These are phyloP conservation scores for Whalleya microplaca DNA, from an alignment of 2,329 filamentous ascomycete genomes.

Conservation along the genomic window DNA sequence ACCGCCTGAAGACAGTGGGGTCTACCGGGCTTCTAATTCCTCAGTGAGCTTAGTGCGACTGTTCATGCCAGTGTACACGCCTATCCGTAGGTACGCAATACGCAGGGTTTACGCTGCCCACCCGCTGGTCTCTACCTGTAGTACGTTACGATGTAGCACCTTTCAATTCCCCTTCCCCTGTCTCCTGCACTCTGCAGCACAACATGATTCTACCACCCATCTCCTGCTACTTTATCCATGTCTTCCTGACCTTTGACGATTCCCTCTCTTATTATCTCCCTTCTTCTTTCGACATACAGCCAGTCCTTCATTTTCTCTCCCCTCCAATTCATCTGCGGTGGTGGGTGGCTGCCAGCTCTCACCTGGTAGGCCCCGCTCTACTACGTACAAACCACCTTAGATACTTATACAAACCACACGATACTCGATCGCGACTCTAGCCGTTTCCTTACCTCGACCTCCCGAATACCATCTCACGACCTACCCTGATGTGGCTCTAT, in stretches of 20 bases:
- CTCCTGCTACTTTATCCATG: constrained; percentile 14
- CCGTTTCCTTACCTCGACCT: constrained; percentile 27
- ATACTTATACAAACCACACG: constrained; percentile 13
- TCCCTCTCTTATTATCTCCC: constrained; percentile 26
- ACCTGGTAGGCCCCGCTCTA: constrained; percentile 31
- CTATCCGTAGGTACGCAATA: constrained; percentile 20
- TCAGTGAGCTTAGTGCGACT: constrained; percentile 21
- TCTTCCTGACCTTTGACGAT: constrained; percentile 19
- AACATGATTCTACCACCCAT: constrained; percentile 34
- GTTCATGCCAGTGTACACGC: constrained; percentile 17
- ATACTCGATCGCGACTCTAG: constrained; percentile 17
- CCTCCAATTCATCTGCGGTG: constrained; percentile 27
- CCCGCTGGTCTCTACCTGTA: constrained; percentile 12
- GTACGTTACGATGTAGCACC: neutral
- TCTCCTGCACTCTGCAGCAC: constrained; percentile 31
- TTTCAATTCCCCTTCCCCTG: constrained; percentile 13
- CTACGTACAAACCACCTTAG: constrained; percentile 5
- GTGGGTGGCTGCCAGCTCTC: constrained; percentile 32
- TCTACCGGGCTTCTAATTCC: constrained; percentile 11
- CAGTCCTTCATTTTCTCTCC: constrained; percentile 32
- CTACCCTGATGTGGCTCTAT: constrained; percentile 5
- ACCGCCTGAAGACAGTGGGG: constrained; percentile 34
- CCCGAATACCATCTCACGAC: constrained; percentile 10
- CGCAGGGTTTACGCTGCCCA: constrained; percentile 34
- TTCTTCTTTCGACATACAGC: constrained; percentile 20